Conservation (phyloP, 805 yeast species). For the Yarrowia alimentaria region DNA sequence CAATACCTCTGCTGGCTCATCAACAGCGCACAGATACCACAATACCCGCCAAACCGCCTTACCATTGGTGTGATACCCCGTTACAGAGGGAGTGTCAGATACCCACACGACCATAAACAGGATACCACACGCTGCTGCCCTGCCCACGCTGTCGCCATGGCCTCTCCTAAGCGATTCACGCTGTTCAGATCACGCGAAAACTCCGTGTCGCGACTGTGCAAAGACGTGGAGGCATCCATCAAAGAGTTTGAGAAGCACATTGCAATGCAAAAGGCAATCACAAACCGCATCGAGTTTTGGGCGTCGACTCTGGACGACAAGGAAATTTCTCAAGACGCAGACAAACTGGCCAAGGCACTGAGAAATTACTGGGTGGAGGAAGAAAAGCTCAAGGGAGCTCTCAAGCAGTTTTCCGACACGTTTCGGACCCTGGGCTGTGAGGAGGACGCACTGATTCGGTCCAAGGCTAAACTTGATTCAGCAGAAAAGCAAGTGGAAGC, state of each 20-base stretch:
- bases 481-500: conserved; percentile 25
- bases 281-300: conserved; percentile 26
- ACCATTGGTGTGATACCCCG: too few relatives aligned
- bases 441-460: conserved; percentile 10
- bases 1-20: too few relatives aligned
- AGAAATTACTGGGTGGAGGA: conserved; percentile 21
- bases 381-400: conserved; percentile 20
- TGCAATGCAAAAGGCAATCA: conserved; percentile 18
- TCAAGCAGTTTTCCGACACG: conserved; percentile 13
- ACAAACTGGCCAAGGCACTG: conserved; percentile 10
- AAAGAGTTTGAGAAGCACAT: conserved; percentile 27
- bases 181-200: conserved; percentile 14
- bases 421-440: conserved; percentile 12
- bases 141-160: too few relatives aligned
- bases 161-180: conserved; percentile 10
- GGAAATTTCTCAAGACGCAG: conserved; percentile 10
- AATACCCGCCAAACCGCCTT: too few relatives aligned
- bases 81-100: too few relatives aligned
- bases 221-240: conserved; percentile 20
- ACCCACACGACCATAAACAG: too few relatives aligned
- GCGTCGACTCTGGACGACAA: conserved; percentile 17
- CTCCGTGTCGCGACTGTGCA: conserved; percentile 18
- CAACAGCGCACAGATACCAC: too few relatives aligned
- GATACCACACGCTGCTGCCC: too few relatives aligned
- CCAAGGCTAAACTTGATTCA: conserved; percentile 20